Percentiles rank a stretch among this genome's conserved stretches.
These are phyloP conservation scores for Candida khao-thaluensis DNA, from an alignment of 805 yeast genomes.

Conservation along the genomic window DNA sequence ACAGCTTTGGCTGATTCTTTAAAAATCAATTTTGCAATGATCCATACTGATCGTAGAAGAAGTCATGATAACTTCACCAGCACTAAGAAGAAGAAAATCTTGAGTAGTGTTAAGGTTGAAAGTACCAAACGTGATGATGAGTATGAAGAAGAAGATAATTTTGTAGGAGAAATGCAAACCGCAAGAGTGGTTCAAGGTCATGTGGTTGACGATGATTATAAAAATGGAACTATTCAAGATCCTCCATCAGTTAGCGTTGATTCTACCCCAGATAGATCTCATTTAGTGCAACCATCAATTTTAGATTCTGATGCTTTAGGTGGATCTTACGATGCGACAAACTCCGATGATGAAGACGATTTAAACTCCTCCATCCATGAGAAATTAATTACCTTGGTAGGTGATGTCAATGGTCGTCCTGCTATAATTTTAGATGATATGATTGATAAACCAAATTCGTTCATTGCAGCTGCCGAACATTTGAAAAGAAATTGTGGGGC, in stretches of 20 bases:
- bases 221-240: slow-evolving; percentile 32
- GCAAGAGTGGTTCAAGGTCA: slow-evolving; percentile 97
- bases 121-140: slow-evolving; percentile 44
- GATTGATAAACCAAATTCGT: slow-evolving; percentile 93
- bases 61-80: slow-evolving; percentile 58
- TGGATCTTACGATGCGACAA: slow-evolving; percentile 71
- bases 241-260: not conserved
- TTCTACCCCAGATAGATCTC: slow-evolving; percentile 47
- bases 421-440: slow-evolving; percentile 95
- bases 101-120: slow-evolving; percentile 26
- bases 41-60: slow-evolving; percentile 96
- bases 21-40: slow-evolving; percentile 97
- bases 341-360: slow-evolving; percentile 85
- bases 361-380: slow-evolving; percentile 62
- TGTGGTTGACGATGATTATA: slow-evolving; percentile 83
- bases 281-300: slow-evolving; percentile 83
- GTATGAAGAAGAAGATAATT: slow-evolving; percentile 59
- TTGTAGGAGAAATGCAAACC: slow-evolving; percentile 82
- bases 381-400: slow-evolving; percentile 92
- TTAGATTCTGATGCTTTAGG: slow-evolving; percentile 68
- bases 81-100: slow-evolving; percentile 43
- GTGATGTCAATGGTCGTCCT: slow-evolving; percentile 88
- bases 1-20: slow-evolving; percentile 96
- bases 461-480: slow-evolving; percentile 98
- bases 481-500: slow-evolving; percentile 96